Evolutionary conservation across 805 yeast species (phyloP).

Genomic region (Ogataea wickerhamii): DNA sequence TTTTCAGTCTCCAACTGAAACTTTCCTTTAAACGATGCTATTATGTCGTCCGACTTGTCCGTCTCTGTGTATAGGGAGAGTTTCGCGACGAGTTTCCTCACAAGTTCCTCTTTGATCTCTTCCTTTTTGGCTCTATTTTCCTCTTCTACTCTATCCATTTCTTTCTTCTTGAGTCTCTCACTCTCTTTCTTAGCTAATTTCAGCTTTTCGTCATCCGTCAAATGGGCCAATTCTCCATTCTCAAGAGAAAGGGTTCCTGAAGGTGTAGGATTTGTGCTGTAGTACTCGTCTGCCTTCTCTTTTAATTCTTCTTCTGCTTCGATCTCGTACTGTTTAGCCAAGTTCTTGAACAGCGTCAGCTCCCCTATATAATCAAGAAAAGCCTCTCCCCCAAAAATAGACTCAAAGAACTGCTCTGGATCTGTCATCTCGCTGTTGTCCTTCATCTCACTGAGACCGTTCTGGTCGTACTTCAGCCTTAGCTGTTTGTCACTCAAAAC

Average conservation of each 20-base stretch:
- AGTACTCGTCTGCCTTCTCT: constrained; percentile 43
- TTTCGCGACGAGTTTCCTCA: constrained; percentile 44
- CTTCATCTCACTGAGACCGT: constrained; percentile 55
- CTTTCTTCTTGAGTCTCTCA: constrained; percentile 44
- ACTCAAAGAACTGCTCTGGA: constrained; percentile 78
- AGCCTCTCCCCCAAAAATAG: constrained; percentile 81
- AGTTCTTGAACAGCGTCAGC: constrained; percentile 60
- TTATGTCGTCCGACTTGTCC: constrained; percentile 57
- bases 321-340: constrained; percentile 52
- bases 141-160: constrained; percentile 65
- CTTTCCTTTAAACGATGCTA: constrained; percentile 50
- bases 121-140: constrained; percentile 63
- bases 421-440: constrained; percentile 67
- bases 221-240: constrained; percentile 21
- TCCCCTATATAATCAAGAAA: constrained; percentile 80
- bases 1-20: constrained; percentile 66
- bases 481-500: constrained; percentile 71
- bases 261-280: constrained; percentile 42
- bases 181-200: constrained; percentile 29
- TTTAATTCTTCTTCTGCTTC: constrained; percentile 32
- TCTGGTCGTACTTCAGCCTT: constrained; percentile 73
- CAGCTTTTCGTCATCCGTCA: constrained; percentile 28
- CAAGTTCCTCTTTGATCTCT: constrained; percentile 49
- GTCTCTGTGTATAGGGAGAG: constrained; percentile 52
- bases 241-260: constrained; percentile 24